Evolutionary conservation across 129 eudicot species (phyloP).

Genomic region (Flaveria robusta): DNA sequence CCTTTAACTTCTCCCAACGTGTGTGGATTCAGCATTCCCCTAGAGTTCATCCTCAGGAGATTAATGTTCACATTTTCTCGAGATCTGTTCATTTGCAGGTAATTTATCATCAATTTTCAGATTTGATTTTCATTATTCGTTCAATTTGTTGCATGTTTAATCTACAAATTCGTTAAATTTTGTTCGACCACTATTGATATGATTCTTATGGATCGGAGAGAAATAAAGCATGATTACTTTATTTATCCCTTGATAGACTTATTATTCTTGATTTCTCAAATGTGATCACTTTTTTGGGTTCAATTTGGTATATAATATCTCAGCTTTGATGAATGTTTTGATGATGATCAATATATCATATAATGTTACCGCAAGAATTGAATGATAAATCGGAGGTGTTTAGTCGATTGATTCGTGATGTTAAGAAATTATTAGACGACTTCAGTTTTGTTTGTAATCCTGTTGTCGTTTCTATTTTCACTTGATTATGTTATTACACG

Average conservation of each 20-base stretch:
- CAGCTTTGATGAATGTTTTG: not conserved
- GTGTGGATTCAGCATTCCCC: not conserved
- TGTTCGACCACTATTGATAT: not conserved
- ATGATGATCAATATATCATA: not conserved
- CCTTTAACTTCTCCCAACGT: not conserved
- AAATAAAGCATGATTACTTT: not conserved
- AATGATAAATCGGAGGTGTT: not conserved
- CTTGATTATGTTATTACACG: not conserved
- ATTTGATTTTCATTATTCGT: not conserved
- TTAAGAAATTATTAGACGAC: not conserved
- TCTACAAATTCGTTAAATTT: no score
- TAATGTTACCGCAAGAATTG: not conserved
- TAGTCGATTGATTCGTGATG: not conserved
- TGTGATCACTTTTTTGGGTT: not conserved
- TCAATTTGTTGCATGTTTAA: not conserved
- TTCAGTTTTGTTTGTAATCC: not conserved
- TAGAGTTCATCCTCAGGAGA: no score
- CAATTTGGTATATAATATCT: not conserved
- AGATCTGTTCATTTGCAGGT: slow-evolving; percentile 22
- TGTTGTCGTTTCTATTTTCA: not conserved
- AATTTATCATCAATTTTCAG: not conserved
- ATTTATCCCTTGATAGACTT: no score
- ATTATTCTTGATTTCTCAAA: not conserved
- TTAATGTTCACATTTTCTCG: slow-evolving; percentile 8
- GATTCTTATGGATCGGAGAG: not conserved